Base-by-base conservation (phyloP, 116 monocot genomes). In the Cymodocea nodosa region DNA sequence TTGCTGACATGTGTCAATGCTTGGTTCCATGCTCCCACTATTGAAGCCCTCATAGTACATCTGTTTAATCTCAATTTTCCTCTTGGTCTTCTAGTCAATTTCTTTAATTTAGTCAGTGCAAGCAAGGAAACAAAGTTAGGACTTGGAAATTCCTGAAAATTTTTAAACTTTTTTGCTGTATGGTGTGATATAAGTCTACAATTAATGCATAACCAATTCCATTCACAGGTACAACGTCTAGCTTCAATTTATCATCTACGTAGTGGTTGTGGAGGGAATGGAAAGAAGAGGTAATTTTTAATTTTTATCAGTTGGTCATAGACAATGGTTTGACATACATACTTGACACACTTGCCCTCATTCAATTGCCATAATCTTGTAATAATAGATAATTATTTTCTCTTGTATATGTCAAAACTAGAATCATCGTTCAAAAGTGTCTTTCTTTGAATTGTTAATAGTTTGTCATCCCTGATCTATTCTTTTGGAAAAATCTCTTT, bases 241-340 rank as follows among this genome's bases (percentile, higher is more conserved):
- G 94, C 94, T 64, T 87, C 94, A 68, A 76, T 89, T 78, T 94
- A 94, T 78, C 75, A 40, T n/a, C 65, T 94, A 23, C 71, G 53
- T 10, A 87, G 85, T 77, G 84, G 78, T 36, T 81, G 79, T 68
- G 87, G 89, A 79, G 82, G 84, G 62, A 89, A 82, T 53, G 84
- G 94, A 68, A 94, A 94, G 78, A 94, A 89, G 74, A 89, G 94
- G 94, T 94, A 77, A 69, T 30, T 44, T 44, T 44, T 10, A 10
- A 44, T 44, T 44, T 44, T 12, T 8, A 44, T 44, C 0, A 44
- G 5, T 44, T 12, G 7, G 9, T 44, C 9, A 44, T 8, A 10
- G 44, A 44, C 8, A 8, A 44, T 44, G 56, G 23, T 23, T 56
- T 56, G 23, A 20, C 56, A 30, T 30, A 30, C 30, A 30, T 3